Conservation (phyloP, 306 rosid genomes). For the Malus asiatica region DNA sequence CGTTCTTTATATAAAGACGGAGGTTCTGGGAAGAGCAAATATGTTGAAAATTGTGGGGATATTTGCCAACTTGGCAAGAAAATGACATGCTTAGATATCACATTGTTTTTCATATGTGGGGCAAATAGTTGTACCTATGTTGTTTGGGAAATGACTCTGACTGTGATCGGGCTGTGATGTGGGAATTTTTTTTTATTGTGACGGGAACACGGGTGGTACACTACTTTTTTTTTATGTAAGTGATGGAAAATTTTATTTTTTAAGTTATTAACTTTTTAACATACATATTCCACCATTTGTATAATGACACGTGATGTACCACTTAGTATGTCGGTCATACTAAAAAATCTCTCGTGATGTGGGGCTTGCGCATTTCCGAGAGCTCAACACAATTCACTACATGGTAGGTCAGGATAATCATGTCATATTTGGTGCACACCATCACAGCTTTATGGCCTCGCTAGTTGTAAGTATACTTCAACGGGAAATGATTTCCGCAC, state of each 20-base stretch:
- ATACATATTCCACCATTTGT: too few species aligned
- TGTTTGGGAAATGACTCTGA: background rate
- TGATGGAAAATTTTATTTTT: too few species aligned
- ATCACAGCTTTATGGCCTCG: background rate
- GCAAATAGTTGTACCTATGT: background rate
- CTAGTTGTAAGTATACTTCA: background rate
- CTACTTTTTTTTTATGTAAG: too few species aligned
- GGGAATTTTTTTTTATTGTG: background rate
- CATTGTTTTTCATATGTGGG: background rate
- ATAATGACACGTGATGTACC: too few species aligned
- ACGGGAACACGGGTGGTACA: too few species aligned
- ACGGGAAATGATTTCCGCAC: background rate
- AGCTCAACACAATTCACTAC: background rate
- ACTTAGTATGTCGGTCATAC: fast-evolving
- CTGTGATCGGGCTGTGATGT: background rate
- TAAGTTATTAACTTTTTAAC: too few species aligned
- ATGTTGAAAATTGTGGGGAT: background rate
- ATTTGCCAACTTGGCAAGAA: background rate
- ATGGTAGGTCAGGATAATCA: slow-evolving; percentile 11
- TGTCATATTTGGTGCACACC: background rate
- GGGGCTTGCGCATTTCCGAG: background rate
- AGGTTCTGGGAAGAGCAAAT: too few species aligned
- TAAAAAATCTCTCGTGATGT: background rate
- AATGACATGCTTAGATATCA: background rate
- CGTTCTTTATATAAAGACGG: too few species aligned